Evolutionary conservation across 192 early-diverging fungal genomes (phyloP).

Genomic region (Coemansia sp.): DNA sequence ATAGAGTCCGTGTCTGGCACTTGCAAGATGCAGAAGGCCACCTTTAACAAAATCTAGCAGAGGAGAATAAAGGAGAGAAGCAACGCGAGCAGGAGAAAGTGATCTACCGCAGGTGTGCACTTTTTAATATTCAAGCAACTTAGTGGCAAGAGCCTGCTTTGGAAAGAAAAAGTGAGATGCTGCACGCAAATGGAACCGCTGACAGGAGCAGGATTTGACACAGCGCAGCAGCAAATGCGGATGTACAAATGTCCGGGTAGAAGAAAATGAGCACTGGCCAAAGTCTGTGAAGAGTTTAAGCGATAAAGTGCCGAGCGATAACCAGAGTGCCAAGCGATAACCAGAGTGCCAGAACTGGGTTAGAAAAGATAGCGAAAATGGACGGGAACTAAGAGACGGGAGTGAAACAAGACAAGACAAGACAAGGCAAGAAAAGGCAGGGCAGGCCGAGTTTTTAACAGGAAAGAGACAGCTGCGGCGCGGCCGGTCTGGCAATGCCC

Average conservation of each 20-base stretch:
- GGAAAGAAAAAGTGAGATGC: neutral
- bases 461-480: constrained; percentile 15
- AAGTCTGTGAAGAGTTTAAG: neutral
- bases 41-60: neutral
- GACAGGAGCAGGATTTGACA: neutral
- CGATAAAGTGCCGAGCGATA: neutral
- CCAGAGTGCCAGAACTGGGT: neutral
- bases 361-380: neutral
- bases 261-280: constrained; percentile 2
- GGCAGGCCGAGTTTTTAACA: constrained; percentile 33
- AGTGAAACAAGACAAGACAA: neutral
- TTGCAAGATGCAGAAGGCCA: neutral
- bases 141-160: neutral
- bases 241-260: neutral
- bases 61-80: neutral
- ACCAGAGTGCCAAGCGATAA: neutral
- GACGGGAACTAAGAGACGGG: neutral
- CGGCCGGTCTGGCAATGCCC: neutral
- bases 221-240: constrained; percentile 3
- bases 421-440: constrained; percentile 6
- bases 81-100: neutral
- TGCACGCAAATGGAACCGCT: constrained; percentile 2
- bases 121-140: constrained; percentile 14
- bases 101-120: constrained; percentile 23
- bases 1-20: neutral